phyloP scores from a whole-genome alignment of 2,329 filamentous ascomycete genomes.

The Intubia oerlemansii region DNA sequence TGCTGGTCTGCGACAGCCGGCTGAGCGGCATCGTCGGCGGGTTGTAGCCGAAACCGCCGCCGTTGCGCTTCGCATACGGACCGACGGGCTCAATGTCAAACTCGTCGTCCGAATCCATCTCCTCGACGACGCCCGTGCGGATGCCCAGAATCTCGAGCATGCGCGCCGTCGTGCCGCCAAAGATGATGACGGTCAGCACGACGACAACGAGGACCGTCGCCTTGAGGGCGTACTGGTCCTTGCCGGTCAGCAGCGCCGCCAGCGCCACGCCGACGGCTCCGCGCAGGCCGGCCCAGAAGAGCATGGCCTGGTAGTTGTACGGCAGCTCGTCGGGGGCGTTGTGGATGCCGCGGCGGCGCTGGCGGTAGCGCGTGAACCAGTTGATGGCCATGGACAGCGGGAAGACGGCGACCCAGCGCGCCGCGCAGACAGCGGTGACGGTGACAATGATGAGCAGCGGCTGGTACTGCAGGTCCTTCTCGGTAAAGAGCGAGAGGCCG shows the following conservation, averaged over 20 bases:
- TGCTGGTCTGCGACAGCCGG: slow-evolving; percentile 21
- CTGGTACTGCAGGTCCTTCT: slow-evolving; percentile 72
- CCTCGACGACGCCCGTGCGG: slow-evolving; percentile 84
- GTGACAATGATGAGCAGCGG: slow-evolving; percentile 90
- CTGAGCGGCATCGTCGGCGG: slow-evolving; percentile 40
- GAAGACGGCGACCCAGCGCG: slow-evolving; percentile 86
- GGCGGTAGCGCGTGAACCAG: slow-evolving; percentile 74
- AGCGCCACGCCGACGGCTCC: slow-evolving; percentile 91
- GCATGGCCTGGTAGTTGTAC: slow-evolving; percentile 94
- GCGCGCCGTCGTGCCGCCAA: slow-evolving; percentile 86
- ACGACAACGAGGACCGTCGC: slow-evolving; percentile 96
- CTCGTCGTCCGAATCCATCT: slow-evolving; percentile 93
- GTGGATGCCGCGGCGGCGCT: slow-evolving; percentile 44
- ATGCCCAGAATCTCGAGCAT: slow-evolving; percentile 98
- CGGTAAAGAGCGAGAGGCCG: slow-evolving; percentile 83
- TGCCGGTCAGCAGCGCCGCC: slow-evolving; percentile 67
- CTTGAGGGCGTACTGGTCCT: slow-evolving; percentile 62
- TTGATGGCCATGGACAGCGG: slow-evolving; percentile 80
- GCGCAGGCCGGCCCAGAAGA: slow-evolving; percentile 96
- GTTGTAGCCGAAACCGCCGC: slow-evolving; percentile 58
- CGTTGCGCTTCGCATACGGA: slow-evolving; percentile 62
- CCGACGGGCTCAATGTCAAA: slow-evolving; percentile 78
- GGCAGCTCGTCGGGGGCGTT: slow-evolving; percentile 76
- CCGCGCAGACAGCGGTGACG: slow-evolving; percentile 74
- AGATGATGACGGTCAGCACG: slow-evolving; percentile 94